A percentile compares a stretch with the other conserved stretches of the same genome.
phyloP scores from a whole-genome alignment of 345 rosid genomes.

The Rubroshorea leprosula region DNA sequence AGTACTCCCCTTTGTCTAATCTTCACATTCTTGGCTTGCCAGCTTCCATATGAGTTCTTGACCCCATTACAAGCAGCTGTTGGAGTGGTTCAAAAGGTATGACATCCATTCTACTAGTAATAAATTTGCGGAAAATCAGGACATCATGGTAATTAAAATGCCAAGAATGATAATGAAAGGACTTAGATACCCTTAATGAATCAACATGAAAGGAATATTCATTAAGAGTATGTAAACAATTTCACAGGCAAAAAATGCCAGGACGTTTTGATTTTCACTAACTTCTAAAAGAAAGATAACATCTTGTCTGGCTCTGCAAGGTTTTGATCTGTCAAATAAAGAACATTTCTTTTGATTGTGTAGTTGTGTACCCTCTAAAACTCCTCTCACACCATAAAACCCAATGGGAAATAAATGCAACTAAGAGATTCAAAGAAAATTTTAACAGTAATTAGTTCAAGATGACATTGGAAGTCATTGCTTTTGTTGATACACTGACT shows the following conservation, averaged over 20 bases:
- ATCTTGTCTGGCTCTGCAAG: too few species aligned
- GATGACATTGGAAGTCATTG: background rate
- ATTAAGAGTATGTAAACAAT: too few species aligned
- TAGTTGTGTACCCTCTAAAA: background rate
- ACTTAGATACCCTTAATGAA: too few species aligned
- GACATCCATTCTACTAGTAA: background rate
- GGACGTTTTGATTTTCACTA: too few species aligned
- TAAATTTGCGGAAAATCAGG: too few species aligned
- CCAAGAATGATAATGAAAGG: too few species aligned
- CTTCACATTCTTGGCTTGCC: slow-evolving; percentile 24
- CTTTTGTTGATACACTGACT: slow-evolving; percentile 4
- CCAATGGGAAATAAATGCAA: background rate
- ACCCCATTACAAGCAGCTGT: slow-evolving; percentile 96
- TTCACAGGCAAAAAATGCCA: too few species aligned
- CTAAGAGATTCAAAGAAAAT: background rate
- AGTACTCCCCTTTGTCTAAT: background rate
- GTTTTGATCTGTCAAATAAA: too few species aligned
- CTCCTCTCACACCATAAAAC: background rate
- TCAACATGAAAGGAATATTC: too few species aligned
- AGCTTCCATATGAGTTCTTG: slow-evolving; percentile 84
- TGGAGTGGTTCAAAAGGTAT: slow-evolving; percentile 94
- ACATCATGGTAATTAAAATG: too few species aligned
- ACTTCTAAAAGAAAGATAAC: too few species aligned
- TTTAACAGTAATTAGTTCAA: background rate
- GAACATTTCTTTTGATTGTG: background rate